phyloP scores from a whole-genome alignment of 257 asterid genomes.

The Phtheirospermum japonicum region DNA sequence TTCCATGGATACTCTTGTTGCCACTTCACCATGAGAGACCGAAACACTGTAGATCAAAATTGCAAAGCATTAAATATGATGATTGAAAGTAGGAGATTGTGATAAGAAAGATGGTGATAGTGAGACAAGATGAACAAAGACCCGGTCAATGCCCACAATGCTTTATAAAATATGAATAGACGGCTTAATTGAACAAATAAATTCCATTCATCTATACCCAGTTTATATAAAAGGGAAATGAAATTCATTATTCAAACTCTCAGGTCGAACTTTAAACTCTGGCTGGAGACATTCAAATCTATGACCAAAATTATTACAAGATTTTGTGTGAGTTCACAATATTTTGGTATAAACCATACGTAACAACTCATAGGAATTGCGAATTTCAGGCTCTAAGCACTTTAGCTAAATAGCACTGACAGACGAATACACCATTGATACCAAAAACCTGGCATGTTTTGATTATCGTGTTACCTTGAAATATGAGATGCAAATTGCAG shows the following conservation, averaged over 20 bases:
- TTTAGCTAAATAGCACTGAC: background rate
- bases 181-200: background rate
- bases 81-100: slow-evolving; percentile 9
- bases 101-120: slow-evolving; percentile 1
- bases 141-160: slow-evolving; percentile 6
- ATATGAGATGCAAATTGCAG: slow-evolving; percentile 4
- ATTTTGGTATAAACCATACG: background rate
- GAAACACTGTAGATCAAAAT: slow-evolving; percentile 45
- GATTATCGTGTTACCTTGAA: background rate
- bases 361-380: slow-evolving; percentile 1
- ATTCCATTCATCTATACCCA: slow-evolving; percentile 3
- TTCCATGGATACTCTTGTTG: slow-evolving; percentile 64
- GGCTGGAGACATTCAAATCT: background rate
- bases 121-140: slow-evolving; percentile 5
- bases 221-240: background rate
- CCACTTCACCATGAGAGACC: slow-evolving; percentile 45
- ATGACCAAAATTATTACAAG: background rate
- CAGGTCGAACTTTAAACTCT: background rate
- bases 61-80: slow-evolving; percentile 23
- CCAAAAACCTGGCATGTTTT: background rate
- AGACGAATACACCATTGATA: background rate
- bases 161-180: slow-evolving; percentile 7
- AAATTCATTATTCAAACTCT: slow-evolving; percentile 18
- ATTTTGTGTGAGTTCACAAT: background rate
- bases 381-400: slow-evolving; percentile 17